Base-by-base conservation (phyloP, 495 filamentous ascomycete species). In the Talaromyces wortmannii region DNA sequence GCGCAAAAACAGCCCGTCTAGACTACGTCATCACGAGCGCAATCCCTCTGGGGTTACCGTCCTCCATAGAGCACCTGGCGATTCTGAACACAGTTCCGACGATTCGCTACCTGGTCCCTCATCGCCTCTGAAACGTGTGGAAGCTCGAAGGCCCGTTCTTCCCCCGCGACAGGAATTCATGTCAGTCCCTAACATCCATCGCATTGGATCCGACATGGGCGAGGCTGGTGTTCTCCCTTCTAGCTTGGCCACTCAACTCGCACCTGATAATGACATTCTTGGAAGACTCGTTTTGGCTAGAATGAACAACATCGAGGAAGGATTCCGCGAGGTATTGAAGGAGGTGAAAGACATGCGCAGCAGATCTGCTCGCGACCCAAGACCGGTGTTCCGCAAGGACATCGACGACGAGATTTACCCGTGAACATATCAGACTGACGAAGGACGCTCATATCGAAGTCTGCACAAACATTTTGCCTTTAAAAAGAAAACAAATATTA, bases 301-400 rank as follows among this genome's bases (percentile, higher is more conserved):
- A 51, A 96, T 97, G 87, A 91, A 91, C 59, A 87, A 86, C 31
- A 80, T 97, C 7, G 91, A 97, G 67, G 89, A 92, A 66, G 79
- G 79, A 11, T 88, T 97, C 63, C 81, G 85, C 1, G 89, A 95
- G 54, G 83, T 96, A 23, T 78, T 94, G 53, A 88, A 84, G 53
- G 92, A 96, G 70, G 85, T 95, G 58, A 87, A 88, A 61, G 85
- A 84, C 46, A 64, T 77, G 49, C 53, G 45, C 17, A 17, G 43
- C 0, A 53, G 45, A 15, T 30, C 17, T 23, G 52, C 12, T 12
- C 52, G 52, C 6, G 43, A 53, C 29, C 44, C 50, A 0, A 42
- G 33, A 43, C 23, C 29, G 31, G 29, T 17, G 32, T 15, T 31
- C 11, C 50, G 32, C 33, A 52, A 52, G 32, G 15, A n/a, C 12